phyloP scores from a whole-genome alignment of 1,284 basidiomycete genomes.

The Cryptococcus sp. region DNA sequence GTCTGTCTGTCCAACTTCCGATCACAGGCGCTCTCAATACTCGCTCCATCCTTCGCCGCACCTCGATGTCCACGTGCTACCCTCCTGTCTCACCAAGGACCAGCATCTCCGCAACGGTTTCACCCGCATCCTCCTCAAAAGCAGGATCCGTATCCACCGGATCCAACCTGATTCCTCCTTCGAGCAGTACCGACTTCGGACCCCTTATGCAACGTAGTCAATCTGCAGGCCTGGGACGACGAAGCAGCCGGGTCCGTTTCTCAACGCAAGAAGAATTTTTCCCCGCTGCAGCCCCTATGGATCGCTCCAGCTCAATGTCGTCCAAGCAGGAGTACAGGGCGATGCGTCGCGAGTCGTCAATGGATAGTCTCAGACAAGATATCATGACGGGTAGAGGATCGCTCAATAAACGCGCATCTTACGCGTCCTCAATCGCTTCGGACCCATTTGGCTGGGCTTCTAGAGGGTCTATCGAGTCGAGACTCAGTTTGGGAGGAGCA shows the following conservation, averaged over 20 bases:
- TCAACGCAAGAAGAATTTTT: slow-evolving; percentile 9
- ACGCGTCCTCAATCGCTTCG: slow-evolving; percentile 9
- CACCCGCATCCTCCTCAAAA: slow-evolving; percentile 2
- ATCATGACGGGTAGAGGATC: not conserved
- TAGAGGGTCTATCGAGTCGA: slow-evolving; percentile 1
- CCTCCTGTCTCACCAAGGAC: not conserved
- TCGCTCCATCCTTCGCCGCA: not conserved
- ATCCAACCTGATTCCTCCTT: not conserved
- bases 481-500: not conserved
- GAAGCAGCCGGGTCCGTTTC: slow-evolving; percentile 18
- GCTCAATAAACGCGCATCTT: not conserved
- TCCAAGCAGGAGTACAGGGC: not conserved
- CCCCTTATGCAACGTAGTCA: slow-evolving; percentile 1
- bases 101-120: not conserved
- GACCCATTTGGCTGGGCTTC: slow-evolving; percentile 11
- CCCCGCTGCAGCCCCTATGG: not conserved
- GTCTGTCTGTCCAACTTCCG: not conserved
- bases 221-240: slow-evolving; percentile 2
- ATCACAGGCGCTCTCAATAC: not conserved
- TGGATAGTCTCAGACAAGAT: slow-evolving; percentile 7
- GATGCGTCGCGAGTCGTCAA: slow-evolving; percentile 18
- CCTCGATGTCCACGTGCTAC: not conserved
- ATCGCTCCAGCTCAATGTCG: not conserved
- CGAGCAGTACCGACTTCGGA: slow-evolving; percentile 7
- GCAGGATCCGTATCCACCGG: slow-evolving; percentile 8